A percentile compares a stretch with the other conserved stretches of the same genome.
These are phyloP conservation scores for Infundibulicybe gibba DNA, from an alignment of 768 basidiomycete species.

Conservation along the genomic window DNA sequence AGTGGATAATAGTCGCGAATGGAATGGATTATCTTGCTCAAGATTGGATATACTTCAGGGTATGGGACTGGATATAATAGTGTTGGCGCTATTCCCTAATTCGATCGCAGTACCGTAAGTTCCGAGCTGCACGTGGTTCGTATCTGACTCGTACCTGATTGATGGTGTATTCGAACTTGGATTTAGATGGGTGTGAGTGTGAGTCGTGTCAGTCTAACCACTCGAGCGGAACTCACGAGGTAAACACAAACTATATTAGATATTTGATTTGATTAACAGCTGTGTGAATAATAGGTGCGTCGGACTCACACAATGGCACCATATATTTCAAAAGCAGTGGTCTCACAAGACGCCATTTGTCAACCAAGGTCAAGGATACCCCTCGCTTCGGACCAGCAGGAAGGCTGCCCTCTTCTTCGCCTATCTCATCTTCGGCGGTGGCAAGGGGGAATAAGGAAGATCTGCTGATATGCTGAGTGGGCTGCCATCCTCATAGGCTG, in stretches of 20 bases:
- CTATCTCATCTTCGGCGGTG: constrained; percentile 32
- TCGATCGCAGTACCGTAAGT: background rate
- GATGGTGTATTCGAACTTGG: constrained; percentile 88
- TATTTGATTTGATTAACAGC: background rate
- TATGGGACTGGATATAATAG: constrained; percentile 84
- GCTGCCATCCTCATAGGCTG: constrained; percentile 32
- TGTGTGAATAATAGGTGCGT: background rate
- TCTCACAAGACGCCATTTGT: constrained; percentile 80
- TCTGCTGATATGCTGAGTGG: constrained; percentile 23
- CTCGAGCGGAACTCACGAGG: constrained; percentile 29
- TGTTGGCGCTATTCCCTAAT: constrained; percentile 86
- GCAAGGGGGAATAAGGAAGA: constrained; percentile 43
- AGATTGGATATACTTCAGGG: constrained; percentile 49
- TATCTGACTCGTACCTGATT: constrained; percentile 55
- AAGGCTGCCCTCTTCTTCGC: constrained; percentile 37
- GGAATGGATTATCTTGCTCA: constrained; percentile 77
- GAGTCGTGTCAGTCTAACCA: background rate
- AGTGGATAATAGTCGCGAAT: constrained; percentile 93
- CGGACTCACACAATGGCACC: constrained; percentile 81
- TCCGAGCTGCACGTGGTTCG: background rate
- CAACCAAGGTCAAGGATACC: constrained; percentile 54
- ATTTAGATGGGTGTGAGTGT: constrained; percentile 2
- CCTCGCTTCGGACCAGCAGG: constrained; percentile 35
- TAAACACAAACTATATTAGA: constrained; percentile 33
- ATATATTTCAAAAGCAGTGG: constrained; percentile 84